Base-by-base conservation (phyloP, 495 filamentous ascomycete genomes). In the Aspergillus kassunensis region DNA sequence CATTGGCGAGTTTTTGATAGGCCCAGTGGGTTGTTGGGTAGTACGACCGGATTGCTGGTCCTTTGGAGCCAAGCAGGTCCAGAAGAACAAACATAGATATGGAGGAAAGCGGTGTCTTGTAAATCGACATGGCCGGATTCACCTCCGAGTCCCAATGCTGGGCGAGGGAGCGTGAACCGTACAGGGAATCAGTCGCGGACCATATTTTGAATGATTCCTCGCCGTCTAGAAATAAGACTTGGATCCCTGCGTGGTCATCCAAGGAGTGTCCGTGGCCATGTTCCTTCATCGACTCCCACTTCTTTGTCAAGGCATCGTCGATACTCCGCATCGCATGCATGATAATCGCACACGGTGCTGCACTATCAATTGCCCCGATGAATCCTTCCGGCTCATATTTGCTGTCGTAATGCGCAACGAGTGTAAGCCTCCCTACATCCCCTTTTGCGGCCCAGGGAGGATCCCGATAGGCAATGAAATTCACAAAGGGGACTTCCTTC, bases 361-460 rank as follows among this genome's bases (percentile, higher is more conserved):
- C 93, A 56, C 90, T 95, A 59, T 98, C 93, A 20, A 85, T 91
- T 0, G 91, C 93, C 6, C 93, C 93, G 44, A 98, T 90, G 66
- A 98, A 98, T 0, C 90, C 93, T 53, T 85, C 67, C 0, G 95
- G 95, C 9, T 75, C 73, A 23, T 89, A 75, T 69, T 93, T 87
- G 64, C 82, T 89, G 59, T 98, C 93, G 71, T 96, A 98, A 72
- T 98, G 93, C 37, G 93, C 93, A 19, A 91, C 95, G 25, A 97
- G 76, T 10, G 90, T 91, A 60, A 97, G 67, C 20, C 90, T 69
- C 18, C 85, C 86, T 12, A 91, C 82, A 49, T 96, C 86, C 1
- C 90, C 92, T 2, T 71, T 64, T 4, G 69, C 57, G 2, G 82
- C 71, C 83, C 89, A 90, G 2, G 93, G 93, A 20, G 93, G 93